Evolutionary conservation across 2,329 filamentous ascomycete species (phyloP), one percentile per base, ranked within the genome.

Genomic region (Penicillium sp.): DNA sequence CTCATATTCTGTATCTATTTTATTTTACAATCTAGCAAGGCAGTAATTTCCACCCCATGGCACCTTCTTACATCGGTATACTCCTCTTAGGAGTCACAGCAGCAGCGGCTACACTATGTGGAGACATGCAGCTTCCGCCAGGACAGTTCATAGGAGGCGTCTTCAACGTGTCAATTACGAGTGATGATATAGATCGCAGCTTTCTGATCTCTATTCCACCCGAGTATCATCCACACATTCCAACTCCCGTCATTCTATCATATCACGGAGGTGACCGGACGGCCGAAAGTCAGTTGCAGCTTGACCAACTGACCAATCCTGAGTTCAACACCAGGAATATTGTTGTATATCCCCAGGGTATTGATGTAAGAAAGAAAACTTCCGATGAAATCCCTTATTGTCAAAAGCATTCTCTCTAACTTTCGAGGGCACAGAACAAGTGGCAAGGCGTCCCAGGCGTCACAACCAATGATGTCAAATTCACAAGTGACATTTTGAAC

Each of bases 371-470:
- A 29, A 4, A 23, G 11, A 26, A 26, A 47, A 4, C 13, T 14
- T 35, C 37, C 1, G 43, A 8, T 11, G 13, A n/a, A 46, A 4
- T 29, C 4, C 1, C 3, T 25, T 6, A 9, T 6, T 45, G 6
- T 26, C 13, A 26, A n/a, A 10, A 3, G 0, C 2, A 19, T 19
- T 21, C 9, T 48, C 14, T 11, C 46, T 48, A 10, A 48, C 29
- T 9, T 25, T 26, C 8, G 11, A 6, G 25, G 23, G 3, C 8
- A 33, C 14, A 45, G 50, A 37, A 46, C 8, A 27, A 16, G 29
- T 53, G 50, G 50, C 50, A 53, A 53, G 50, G 50, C 31, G 50
- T 53, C 13, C 50, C 50, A 0, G 50, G 50, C 11, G 29, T 53
- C 13, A 46, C 26, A 9, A 46, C 29, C 8, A 46, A 53, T 13